Percentiles rank a stretch among this genome's conserved stretches.
Conservation (phyloP, 352 stramenopile species). For the Globisporangium parvum region DNA sequence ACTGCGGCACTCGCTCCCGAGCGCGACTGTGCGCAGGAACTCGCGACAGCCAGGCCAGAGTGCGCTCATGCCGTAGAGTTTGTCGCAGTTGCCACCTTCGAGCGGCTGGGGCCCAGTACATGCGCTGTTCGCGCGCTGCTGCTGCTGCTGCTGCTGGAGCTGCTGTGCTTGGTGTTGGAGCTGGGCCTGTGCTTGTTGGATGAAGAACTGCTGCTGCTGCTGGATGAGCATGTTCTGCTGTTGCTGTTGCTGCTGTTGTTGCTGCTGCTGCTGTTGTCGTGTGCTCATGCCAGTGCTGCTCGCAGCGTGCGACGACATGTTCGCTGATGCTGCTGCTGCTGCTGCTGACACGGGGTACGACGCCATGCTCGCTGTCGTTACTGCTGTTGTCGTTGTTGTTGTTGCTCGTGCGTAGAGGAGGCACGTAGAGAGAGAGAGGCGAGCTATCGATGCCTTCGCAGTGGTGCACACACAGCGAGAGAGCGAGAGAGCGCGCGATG, state of each 20-base stretch:
- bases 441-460: too few species aligned
- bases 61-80: slow-evolving; percentile 51
- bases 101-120: not conserved
- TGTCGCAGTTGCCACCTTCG: not conserved
- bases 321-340: not conserved
- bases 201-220: slow-evolving; percentile 10
- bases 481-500: too few species aligned
- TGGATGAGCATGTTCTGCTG: slow-evolving; percentile 3
- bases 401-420: not conserved
- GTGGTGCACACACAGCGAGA: too few species aligned
- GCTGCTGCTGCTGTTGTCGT: slow-evolving; percentile 16
- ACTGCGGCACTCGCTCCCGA: slow-evolving; percentile 61
- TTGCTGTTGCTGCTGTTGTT: slow-evolving; percentile 12
- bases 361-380: slow-evolving; percentile 14
- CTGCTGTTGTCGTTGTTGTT: not conserved
- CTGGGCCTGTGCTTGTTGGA: slow-evolving; percentile 9
- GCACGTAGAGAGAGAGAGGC: not conserved
- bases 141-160: slow-evolving; percentile 1
- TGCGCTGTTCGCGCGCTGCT: not conserved
- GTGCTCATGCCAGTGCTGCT: slow-evolving; percentile 6
- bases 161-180: slow-evolving; percentile 5
- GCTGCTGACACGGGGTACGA: slow-evolving; percentile 17
- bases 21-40: slow-evolving; percentile 49
- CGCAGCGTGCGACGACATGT: slow-evolving; percentile 13
- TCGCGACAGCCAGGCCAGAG: slow-evolving; percentile 58